phyloP scores from a whole-genome alignment of 768 basidiomycete species.

The Sporobolomyces pararoseus region DNA sequence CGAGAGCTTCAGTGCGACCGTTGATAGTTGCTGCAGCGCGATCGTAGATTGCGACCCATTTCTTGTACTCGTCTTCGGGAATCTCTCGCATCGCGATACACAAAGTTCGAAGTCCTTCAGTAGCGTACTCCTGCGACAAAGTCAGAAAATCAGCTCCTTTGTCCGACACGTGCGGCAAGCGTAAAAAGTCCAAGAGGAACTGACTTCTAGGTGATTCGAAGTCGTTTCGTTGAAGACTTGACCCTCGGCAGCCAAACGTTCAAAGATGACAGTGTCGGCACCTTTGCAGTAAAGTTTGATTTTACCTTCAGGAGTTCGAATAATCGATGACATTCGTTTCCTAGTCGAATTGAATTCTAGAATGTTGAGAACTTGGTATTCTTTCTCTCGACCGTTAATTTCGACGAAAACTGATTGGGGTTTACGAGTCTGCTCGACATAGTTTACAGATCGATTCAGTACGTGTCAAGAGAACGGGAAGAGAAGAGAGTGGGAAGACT shows the following conservation, averaged over 20 bases:
- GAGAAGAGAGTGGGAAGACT: slow-evolving; percentile 49
- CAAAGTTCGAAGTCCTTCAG: slow-evolving; percentile 92
- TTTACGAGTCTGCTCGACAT: slow-evolving; percentile 77
- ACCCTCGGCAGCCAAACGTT: slow-evolving; percentile 67
- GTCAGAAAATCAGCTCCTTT: too few species aligned
- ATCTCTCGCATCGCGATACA: slow-evolving; percentile 93
- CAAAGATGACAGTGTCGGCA: slow-evolving; percentile 94
- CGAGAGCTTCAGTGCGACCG: slow-evolving; percentile 89
- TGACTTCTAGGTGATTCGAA: slow-evolving; percentile 80
- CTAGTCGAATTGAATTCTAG: slow-evolving; percentile 99
- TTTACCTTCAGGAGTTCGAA: slow-evolving; percentile 78
- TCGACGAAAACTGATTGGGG: slow-evolving; percentile 92
- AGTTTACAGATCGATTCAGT: slow-evolving; percentile 5
- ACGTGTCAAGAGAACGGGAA: neutral
- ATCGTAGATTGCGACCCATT: slow-evolving; percentile 83
- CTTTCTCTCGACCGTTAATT: slow-evolving; percentile 64
- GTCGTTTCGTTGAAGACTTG: slow-evolving; percentile 84
- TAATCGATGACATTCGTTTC: slow-evolving; percentile 94
- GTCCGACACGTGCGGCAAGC: neutral
- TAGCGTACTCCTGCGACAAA: slow-evolving; percentile 93
- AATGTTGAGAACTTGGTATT: slow-evolving; percentile 89
- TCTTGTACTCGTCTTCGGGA: slow-evolving; percentile 78
- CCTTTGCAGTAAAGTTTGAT: slow-evolving; percentile 96
- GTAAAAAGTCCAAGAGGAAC: slow-evolving; percentile 24
- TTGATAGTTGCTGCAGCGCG: slow-evolving; percentile 92